phyloP scores from a whole-genome alignment of 176 grass and related monocot genomes.

The Canna indica region DNA sequence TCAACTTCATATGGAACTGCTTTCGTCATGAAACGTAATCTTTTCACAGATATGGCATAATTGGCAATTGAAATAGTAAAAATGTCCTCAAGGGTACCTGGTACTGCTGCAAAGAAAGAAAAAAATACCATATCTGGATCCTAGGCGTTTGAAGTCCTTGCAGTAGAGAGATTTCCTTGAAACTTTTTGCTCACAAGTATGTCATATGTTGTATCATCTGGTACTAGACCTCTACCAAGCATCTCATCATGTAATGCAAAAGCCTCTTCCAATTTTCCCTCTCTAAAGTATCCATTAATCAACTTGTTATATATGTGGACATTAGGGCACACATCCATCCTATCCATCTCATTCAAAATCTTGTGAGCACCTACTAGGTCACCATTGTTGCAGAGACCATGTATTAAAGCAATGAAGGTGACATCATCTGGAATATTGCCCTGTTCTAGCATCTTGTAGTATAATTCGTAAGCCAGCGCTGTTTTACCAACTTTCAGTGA shows the following conservation, averaged over 20 bases:
- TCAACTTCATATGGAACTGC: not conserved
- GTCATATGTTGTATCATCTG: slow-evolving; percentile 54
- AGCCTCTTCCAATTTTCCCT: slow-evolving; percentile 60
- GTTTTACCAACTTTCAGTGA: slow-evolving; percentile 60
- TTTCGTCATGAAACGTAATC: not conserved
- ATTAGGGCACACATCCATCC: slow-evolving; percentile 49
- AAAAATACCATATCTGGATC: not conserved
- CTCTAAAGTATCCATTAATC: slow-evolving; percentile 50
- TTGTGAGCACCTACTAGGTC: slow-evolving; percentile 54
- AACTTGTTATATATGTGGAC: slow-evolving; percentile 66
- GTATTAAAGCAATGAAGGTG: slow-evolving; percentile 55
- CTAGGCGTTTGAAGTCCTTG: slow-evolving; percentile 6
- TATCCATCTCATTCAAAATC: slow-evolving; percentile 66
- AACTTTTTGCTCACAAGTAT: slow-evolving; percentile 36
- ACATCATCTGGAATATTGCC: slow-evolving; percentile 58
- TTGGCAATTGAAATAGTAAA: not conserved
- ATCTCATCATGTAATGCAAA: slow-evolving; percentile 80
- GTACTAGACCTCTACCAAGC: slow-evolving; percentile 52
- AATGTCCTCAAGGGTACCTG: not conserved
- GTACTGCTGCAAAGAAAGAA: too few species aligned
- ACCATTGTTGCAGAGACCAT: slow-evolving; percentile 63
- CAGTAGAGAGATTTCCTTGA: slow-evolving; percentile 11
- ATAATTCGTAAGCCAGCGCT: slow-evolving; percentile 50
- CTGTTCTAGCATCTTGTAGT: slow-evolving; percentile 53
- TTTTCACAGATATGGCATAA: not conserved